Evolutionary conservation across 2,329 filamentous ascomycete species (phyloP).

Genomic region (Fusarium zealandicum): DNA sequence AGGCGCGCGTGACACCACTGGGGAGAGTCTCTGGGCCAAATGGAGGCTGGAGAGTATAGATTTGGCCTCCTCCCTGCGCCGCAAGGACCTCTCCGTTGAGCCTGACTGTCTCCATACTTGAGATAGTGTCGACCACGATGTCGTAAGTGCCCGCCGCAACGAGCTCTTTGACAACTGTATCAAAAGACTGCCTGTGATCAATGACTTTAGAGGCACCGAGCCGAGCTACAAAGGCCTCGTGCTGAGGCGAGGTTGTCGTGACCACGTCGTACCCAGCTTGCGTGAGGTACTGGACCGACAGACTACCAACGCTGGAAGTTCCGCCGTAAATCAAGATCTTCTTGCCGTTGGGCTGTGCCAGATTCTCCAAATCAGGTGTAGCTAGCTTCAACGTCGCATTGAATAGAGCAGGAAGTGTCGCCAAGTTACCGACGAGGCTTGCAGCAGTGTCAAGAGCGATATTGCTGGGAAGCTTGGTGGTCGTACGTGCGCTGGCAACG

Average conservation of each 20-base stretch:
- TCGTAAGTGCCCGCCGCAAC: conserved; percentile 20
- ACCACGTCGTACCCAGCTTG: background rate
- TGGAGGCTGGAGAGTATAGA: conserved; percentile 27
- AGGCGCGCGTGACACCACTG: conserved; percentile 18
- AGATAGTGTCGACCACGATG: conserved; percentile 25
- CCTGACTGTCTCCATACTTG: conserved; percentile 21
- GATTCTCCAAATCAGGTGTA: conserved; percentile 6
- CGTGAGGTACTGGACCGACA: background rate
- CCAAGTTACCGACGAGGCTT: conserved; percentile 26
- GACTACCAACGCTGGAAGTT: background rate
- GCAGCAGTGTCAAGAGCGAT: conserved; percentile 21
- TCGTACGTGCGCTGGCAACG: conserved; percentile 7
- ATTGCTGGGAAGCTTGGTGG: conserved; percentile 18
- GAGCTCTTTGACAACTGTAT: background rate
- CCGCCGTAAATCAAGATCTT: background rate
- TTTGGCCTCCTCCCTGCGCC: conserved; percentile 17
- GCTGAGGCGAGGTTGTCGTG: background rate
- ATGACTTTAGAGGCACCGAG: background rate
- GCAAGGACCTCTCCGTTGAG: conserved; percentile 20
- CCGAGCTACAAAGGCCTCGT: background rate
- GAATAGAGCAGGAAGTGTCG: conserved; percentile 29
- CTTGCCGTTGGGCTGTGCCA: background rate
- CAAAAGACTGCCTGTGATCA: background rate
- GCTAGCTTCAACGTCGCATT: conserved; percentile 21
- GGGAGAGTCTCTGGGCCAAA: conserved; percentile 26